Evolutionary conservation across 78 protist genomes (phyloP).

Genomic region (Creolimax fragrantissima): DNA sequence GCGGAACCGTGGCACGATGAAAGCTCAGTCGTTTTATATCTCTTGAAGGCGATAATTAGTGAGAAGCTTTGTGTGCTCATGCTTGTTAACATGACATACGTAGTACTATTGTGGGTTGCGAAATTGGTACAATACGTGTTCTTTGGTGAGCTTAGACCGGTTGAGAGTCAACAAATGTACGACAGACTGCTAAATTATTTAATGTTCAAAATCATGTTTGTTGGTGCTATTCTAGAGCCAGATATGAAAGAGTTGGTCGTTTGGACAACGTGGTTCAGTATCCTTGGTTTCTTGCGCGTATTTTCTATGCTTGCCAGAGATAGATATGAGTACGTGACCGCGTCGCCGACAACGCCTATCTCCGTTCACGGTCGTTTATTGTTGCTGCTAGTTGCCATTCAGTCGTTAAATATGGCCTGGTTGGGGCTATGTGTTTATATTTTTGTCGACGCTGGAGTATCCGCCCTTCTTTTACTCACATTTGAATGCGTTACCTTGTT

Average conservation of each 20-base stretch:
- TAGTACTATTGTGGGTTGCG: not conserved
- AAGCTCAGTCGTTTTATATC: not conserved
- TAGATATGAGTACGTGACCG: not conserved
- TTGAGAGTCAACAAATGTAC: not conserved
- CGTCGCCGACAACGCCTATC: not conserved
- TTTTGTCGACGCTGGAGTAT: not conserved
- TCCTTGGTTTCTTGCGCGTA: constrained; percentile 11
- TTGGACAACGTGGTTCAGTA: not conserved
- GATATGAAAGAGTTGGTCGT: not conserved
- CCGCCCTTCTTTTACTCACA: not conserved
- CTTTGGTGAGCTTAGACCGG: not conserved
- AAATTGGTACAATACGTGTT: not conserved
- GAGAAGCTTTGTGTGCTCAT: not conserved
- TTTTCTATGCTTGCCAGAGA: not conserved
- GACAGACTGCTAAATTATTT: constrained; percentile 4
- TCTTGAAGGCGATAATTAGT: not conserved
- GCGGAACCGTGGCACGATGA: not conserved
- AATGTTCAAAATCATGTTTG: constrained; percentile 7
- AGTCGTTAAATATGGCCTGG: not conserved
- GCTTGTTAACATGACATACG: not conserved
- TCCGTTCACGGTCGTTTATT: not conserved
- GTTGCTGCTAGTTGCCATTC: not conserved
- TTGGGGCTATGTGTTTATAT: not conserved
- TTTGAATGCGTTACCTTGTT: constrained; percentile 51
- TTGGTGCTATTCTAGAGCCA: not conserved